Conservation (phyloP, 225 moss, liverwort and hornwort genomes). For the Climacium dendroides region DNA sequence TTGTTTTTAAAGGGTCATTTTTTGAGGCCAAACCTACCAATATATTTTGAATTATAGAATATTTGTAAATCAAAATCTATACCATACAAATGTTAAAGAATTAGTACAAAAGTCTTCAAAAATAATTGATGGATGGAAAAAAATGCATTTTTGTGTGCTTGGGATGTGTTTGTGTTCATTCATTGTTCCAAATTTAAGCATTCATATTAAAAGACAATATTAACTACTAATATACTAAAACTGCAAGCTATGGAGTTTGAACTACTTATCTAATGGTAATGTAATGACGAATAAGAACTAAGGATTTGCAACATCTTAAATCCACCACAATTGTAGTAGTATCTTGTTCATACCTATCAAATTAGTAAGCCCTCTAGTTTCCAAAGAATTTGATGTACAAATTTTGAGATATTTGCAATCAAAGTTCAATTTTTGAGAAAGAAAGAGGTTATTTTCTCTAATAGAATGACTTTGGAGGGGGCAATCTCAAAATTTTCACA, state of each 20-base stretch:
- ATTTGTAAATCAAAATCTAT: neutral
- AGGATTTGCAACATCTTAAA: too few species aligned
- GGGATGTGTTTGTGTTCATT: too few species aligned
- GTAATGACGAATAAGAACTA: too few species aligned
- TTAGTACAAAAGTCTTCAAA: rapidly evolving
- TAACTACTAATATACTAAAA: too few species aligned
- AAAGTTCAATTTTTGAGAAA: neutral
- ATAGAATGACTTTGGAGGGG: rapidly evolving
- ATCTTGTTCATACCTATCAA: neutral
- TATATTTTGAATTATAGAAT: neutral
- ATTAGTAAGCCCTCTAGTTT: neutral
- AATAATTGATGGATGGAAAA: neutral
- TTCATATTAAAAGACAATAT: too few species aligned
- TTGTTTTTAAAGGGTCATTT: rapidly evolving
- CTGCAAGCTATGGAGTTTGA: too few species aligned
- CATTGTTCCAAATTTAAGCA: neutral
- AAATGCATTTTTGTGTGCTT: rapidly evolving
- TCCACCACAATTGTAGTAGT: too few species aligned
- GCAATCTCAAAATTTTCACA: neutral
- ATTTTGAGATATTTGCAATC: neutral
- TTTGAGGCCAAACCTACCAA: neutral
- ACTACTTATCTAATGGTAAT: too few species aligned
- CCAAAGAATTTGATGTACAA: neutral
- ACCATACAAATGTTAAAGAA: neutral
- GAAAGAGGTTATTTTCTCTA: rapidly evolving